phyloP scores from a whole-genome alignment of 768 basidiomycete genomes.

The Hericium erinaceus region DNA sequence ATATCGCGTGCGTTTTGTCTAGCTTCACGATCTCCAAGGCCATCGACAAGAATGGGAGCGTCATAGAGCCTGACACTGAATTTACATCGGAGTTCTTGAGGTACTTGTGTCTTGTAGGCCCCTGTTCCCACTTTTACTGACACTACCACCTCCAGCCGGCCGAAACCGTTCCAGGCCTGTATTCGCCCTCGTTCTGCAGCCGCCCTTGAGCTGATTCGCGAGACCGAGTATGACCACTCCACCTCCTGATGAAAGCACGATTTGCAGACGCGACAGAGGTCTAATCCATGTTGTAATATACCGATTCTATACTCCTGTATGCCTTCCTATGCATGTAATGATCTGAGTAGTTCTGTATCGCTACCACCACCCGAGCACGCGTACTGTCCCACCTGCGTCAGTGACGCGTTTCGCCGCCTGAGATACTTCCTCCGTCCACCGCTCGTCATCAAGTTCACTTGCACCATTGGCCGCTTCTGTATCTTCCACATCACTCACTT shows the following conservation, averaged over 20 bases:
- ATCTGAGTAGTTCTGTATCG: neutral
- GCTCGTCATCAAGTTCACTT: neutral
- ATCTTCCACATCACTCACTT: conserved; percentile 29
- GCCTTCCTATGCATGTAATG: neutral
- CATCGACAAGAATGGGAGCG: conserved; percentile 25
- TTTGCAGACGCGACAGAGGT: neutral
- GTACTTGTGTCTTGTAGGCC: conserved; percentile 15
- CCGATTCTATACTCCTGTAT: no score
- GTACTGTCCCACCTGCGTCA: conserved; percentile 26
- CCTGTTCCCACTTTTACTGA: no score
- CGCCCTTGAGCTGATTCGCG: conserved; percentile 23
- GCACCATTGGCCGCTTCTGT: neutral
- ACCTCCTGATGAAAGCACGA: neutral
- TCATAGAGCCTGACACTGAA: conserved; percentile 25
- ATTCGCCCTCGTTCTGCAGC: conserved; percentile 27
- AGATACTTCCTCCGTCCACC: neutral
- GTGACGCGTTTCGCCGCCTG: conserved; percentile 26
- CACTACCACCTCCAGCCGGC: conserved; percentile 23
- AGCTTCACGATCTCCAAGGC: conserved; percentile 31
- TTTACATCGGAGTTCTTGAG: conserved; percentile 28
- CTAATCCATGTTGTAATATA: neutral
- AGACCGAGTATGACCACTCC: conserved; percentile 11
- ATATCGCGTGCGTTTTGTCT: conserved; percentile 30
- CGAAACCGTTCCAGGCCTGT: conserved; percentile 31
- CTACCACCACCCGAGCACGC: conserved; percentile 44